phyloP scores from a whole-genome alignment of 2,329 filamentous ascomycete genomes.

The Botryosphaeria dothidea region DNA sequence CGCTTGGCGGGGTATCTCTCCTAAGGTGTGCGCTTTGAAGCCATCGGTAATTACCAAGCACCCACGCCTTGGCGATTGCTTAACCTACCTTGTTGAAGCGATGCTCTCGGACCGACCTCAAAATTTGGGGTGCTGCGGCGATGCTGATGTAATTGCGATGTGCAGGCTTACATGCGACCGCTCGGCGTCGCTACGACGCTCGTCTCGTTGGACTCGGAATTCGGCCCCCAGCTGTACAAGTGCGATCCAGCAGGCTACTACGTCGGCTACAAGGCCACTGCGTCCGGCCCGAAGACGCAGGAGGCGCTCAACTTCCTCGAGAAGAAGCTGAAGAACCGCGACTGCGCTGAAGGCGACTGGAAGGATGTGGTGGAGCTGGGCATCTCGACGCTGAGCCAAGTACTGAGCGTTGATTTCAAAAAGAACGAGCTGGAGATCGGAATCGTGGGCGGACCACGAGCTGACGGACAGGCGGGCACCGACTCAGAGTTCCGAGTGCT shows the following conservation, averaged over 20 bases:
- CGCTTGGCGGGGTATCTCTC: background rate
- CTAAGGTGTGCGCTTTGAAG: background rate
- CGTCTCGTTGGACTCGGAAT: conserved; percentile 73
- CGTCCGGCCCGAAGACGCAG: conserved; percentile 96
- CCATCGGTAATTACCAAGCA: background rate
- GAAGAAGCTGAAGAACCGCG: conserved; percentile 99
- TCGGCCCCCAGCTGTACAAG: conserved; percentile 94
- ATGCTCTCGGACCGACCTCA: background rate
- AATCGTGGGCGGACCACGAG: conserved; percentile 84
- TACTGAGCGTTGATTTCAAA: conserved; percentile 99
- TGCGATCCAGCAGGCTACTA: conserved; percentile 98
- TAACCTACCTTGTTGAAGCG: background rate
- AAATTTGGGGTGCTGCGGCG: background rate
- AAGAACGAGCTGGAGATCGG: conserved; percentile 98
- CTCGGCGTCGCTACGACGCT: conserved; percentile 94
- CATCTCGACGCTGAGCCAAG: conserved; percentile 91
- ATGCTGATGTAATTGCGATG: conserved; percentile 23
- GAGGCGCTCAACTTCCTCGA: conserved; percentile 98
- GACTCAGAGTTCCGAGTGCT: conserved; percentile 80
- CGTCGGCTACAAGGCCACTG: conserved; percentile 96
- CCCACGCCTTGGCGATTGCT: background rate
- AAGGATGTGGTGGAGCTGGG: conserved; percentile 97
- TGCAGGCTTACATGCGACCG: conserved; percentile 92
- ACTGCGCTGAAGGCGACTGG: conserved; percentile 87
- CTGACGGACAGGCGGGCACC: conserved; percentile 80